Evolutionary conservation across 2,329 filamentous ascomycete species (phyloP).

Genomic region (Paramyrothecium sp.): DNA sequence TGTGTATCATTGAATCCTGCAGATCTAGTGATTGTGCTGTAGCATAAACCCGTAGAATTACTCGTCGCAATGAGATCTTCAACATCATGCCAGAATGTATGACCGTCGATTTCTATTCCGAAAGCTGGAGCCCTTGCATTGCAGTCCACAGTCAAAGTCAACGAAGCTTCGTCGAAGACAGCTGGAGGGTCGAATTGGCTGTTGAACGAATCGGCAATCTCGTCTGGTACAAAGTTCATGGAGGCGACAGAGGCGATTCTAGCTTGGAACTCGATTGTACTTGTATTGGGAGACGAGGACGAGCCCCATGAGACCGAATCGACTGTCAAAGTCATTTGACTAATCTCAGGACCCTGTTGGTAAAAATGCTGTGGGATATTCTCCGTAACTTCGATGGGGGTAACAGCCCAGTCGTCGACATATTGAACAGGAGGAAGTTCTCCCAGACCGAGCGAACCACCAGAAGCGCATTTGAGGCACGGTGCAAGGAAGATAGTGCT

Average conservation of each 20-base stretch:
- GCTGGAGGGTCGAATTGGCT: conserved; percentile 39
- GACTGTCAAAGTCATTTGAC: conserved; percentile 14
- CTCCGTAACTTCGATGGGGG: conserved; percentile 14
- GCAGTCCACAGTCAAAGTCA: conserved; percentile 38
- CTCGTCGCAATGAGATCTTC: conserved; percentile 25
- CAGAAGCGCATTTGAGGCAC: too few species aligned
- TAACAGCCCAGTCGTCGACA: conserved; percentile 10
- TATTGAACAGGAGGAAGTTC: conserved; percentile 14
- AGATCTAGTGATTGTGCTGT: conserved; percentile 1
- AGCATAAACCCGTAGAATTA: conserved; percentile 11
- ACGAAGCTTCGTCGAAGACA: conserved; percentile 21
- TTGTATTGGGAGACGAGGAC: conserved; percentile 10
- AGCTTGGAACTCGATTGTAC: conserved; percentile 29
- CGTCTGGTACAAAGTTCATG: conserved; percentile 35
- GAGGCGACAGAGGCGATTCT: conserved; percentile 43
- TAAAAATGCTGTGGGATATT: conserved; percentile 11
- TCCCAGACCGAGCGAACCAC: conserved; percentile 17
- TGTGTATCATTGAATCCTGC: background rate
- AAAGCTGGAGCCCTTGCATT: conserved; percentile 35
- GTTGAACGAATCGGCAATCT: conserved; percentile 34
- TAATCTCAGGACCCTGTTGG: conserved; percentile 7
- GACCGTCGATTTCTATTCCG: conserved; percentile 35
- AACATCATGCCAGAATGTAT: conserved; percentile 25
- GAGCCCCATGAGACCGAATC: conserved; percentile 9
- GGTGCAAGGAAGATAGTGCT: too few species aligned